Conservation (phyloP, 352 stramenopile genomes). For the Phytophthora crassamura region DNA sequence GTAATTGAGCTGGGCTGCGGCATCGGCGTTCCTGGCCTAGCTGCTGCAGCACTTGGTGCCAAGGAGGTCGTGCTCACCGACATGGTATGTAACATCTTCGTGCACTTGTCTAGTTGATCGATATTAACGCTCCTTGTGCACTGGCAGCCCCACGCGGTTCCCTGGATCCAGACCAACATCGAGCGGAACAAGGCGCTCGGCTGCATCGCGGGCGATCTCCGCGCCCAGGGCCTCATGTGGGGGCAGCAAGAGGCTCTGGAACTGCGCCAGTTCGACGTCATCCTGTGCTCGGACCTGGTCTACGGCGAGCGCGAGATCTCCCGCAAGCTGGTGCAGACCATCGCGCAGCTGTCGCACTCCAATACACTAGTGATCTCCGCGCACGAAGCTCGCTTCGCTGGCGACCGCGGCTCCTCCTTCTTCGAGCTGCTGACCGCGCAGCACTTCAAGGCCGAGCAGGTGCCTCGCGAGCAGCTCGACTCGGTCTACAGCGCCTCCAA, state of each 20-base stretch:
- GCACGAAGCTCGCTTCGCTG: slow-evolving; percentile 63
- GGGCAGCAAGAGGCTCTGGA: slow-evolving; percentile 30
- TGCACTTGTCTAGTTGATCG: slow-evolving; percentile 5
- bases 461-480: slow-evolving; percentile 46
- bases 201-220: slow-evolving; percentile 29
- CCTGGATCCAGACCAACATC: slow-evolving; percentile 66
- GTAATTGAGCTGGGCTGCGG: slow-evolving; percentile 68
- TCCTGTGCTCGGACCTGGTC: slow-evolving; percentile 65
- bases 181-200: slow-evolving; percentile 40
- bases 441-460: slow-evolving; percentile 38
- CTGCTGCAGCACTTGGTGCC: slow-evolving; percentile 48
- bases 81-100: slow-evolving; percentile 34
- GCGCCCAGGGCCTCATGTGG: slow-evolving; percentile 51
- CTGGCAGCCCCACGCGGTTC: slow-evolving; percentile 35
- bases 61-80: slow-evolving; percentile 58
- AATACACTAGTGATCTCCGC: slow-evolving; percentile 51
- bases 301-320: slow-evolving; percentile 59
- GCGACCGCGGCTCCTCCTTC: slow-evolving; percentile 60
- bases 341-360: slow-evolving; percentile 40
- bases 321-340: slow-evolving; percentile 50
- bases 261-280: slow-evolving; percentile 48
- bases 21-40: slow-evolving; percentile 58
- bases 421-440: slow-evolving; percentile 38
- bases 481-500: slow-evolving; percentile 48
- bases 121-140: slow-evolving; percentile 18